Conservation (phyloP, 2,329 filamentous ascomycete species). For the Aspergillus arachidicola region DNA sequence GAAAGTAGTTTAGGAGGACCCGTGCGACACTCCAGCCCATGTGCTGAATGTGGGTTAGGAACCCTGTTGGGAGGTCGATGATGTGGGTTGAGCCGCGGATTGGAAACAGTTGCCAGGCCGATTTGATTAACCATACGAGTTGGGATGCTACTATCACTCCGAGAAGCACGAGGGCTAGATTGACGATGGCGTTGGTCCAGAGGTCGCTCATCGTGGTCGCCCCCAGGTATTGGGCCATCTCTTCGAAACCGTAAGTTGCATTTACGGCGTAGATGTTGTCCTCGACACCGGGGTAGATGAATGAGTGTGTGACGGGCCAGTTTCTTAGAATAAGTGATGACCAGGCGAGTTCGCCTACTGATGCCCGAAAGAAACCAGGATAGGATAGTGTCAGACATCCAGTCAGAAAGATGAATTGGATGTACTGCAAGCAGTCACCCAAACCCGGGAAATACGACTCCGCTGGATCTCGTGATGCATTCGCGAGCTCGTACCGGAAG, state of each 20-base stretch:
- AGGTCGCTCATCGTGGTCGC: conserved; percentile 13
- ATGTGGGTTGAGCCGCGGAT: background rate
- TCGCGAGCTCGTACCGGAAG: conserved; percentile 15
- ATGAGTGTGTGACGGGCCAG: conserved; percentile 17
- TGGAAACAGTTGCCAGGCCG: conserved; percentile 3
- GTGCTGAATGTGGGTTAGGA: conserved; percentile 7
- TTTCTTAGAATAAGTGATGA: conserved; percentile 17
- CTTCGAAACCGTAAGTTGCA: conserved; percentile 16
- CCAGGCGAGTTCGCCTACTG: conserved; percentile 17
- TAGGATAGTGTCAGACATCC: conserved; percentile 16
- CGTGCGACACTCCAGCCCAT: conserved; percentile 12
- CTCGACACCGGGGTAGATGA: conserved; percentile 17
- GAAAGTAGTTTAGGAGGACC: conserved; percentile 13
- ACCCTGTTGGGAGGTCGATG: background rate
- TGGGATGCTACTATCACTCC: conserved; percentile 4
- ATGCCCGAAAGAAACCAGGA: conserved; percentile 17
- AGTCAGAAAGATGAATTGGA: conserved; percentile 19
- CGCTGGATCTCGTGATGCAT: conserved; percentile 5
- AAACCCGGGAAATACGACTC: conserved; percentile 10
- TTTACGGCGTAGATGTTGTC: conserved; percentile 14
- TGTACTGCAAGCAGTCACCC: conserved; percentile 13
- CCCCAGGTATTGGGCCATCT: conserved; percentile 21
- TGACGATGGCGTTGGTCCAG: conserved; percentile 17
- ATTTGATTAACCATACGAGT: conserved; percentile 2
- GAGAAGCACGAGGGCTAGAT: conserved; percentile 10